These are phyloP conservation scores for Castanea sativa DNA, from an alignment of 306 rosid genomes.

Conservation along the genomic window DNA sequence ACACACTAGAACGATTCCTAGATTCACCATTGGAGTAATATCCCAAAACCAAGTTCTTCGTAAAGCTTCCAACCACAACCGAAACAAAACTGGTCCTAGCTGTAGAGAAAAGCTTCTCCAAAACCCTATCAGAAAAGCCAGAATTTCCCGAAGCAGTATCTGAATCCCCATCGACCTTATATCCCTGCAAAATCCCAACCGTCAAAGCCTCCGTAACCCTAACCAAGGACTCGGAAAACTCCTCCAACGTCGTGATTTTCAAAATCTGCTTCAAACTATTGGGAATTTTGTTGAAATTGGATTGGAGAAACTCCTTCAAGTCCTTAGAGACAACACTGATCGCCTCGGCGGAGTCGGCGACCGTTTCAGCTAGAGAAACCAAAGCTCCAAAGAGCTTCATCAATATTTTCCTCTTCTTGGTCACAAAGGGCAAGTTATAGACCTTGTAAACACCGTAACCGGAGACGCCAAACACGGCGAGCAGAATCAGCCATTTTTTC, in stretches of 20 bases:
- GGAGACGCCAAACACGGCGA: conserved; percentile 59
- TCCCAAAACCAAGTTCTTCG: conserved; percentile 76
- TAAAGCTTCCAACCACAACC: conserved; percentile 92
- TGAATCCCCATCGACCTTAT: conserved; percentile 13
- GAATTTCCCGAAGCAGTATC: conserved; percentile 19
- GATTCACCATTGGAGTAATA: conserved; percentile 30
- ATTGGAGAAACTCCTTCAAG: conserved; percentile 54
- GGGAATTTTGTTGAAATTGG: conserved; percentile 78
- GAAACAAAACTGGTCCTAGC: conserved; percentile 84
- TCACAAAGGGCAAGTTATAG: conserved; percentile 57
- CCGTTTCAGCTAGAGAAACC: conserved; percentile 53
- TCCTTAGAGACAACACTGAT: conserved; percentile 57
- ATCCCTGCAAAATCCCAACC: conserved; percentile 56
- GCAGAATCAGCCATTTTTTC: conserved; percentile 50
- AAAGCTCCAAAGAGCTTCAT: conserved; percentile 57
- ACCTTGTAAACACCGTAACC: conserved; percentile 69
- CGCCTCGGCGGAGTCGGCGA: conserved; percentile 64
- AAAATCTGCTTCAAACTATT: conserved; percentile 72
- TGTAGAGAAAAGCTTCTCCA: conserved; percentile 60
- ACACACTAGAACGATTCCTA: not conserved
- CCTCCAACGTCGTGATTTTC: conserved; percentile 62
- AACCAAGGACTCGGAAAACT: conserved; percentile 43
- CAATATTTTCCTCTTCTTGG: conserved; percentile 44
- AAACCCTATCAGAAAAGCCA: conserved; percentile 37
- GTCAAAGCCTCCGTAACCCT: conserved; percentile 58